phyloP scores from a whole-genome alignment of 768 basidiomycete genomes.

The Suillus weaverae region DNA sequence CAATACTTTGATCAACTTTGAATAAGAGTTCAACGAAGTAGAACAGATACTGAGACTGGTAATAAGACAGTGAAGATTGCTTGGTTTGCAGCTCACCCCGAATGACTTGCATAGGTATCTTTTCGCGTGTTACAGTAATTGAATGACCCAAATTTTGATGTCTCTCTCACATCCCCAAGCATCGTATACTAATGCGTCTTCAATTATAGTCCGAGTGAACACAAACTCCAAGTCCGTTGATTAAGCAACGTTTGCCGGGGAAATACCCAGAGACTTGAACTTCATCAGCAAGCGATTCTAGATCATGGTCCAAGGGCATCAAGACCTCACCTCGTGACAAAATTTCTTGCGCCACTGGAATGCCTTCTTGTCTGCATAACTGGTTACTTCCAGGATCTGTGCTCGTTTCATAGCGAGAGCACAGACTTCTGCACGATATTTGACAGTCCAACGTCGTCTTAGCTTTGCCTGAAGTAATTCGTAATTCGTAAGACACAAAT shows the following conservation, averaged over 20 bases:
- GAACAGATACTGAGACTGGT: neutral
- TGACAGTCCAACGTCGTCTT: slow-evolving; percentile 45
- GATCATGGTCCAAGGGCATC: neutral
- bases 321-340: slow-evolving; percentile 45
- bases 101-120: neutral
- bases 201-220: neutral
- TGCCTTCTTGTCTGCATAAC: slow-evolving; percentile 40
- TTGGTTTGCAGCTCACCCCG: neutral
- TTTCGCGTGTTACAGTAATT: neutral
- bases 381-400: slow-evolving; percentile 31
- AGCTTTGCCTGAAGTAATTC: slow-evolving; percentile 35
- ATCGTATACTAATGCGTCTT: neutral
- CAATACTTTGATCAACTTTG: neutral
- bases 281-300: neutral
- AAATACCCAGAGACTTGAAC: neutral
- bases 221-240: neutral
- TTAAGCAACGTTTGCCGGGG: neutral
- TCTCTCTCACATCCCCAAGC: neutral
- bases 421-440: slow-evolving; percentile 55
- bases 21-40: neutral
- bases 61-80: neutral
- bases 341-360: slow-evolving; percentile 58
- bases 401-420: slow-evolving; percentile 45
- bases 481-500: neutral
- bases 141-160: neutral